These are phyloP conservation scores for Neoboletus brunneissimus DNA, from an alignment of 768 basidiomycete genomes.

Conservation along the genomic window DNA sequence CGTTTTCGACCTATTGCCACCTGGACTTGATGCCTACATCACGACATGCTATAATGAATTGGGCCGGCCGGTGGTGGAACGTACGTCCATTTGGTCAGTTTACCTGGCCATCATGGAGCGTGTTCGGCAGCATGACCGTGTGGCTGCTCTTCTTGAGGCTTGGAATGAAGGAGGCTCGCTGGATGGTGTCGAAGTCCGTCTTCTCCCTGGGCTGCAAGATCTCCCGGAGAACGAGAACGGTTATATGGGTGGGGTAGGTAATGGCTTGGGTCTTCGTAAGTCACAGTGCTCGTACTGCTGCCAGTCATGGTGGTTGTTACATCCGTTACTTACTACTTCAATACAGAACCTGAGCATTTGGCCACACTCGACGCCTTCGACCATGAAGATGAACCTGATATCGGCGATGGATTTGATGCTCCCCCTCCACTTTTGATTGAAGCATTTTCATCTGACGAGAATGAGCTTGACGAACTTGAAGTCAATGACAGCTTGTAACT, in stretches of 20 bases:
- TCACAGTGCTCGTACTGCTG: no score
- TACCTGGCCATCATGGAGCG: neutral
- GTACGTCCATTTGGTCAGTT: no score
- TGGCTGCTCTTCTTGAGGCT: neutral
- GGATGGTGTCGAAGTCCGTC: neutral
- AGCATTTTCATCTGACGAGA: neutral
- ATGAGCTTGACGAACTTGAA: neutral
- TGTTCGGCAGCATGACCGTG: neutral
- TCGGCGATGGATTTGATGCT: neutral
- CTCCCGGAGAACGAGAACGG: neutral
- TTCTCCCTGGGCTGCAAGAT: neutral
- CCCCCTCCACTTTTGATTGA: neutral
- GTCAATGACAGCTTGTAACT: neutral
- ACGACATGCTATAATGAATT: neutral
- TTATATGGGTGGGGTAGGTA: neutral
- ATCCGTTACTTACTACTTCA: neutral
- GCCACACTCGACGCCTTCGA: neutral
- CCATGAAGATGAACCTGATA: neutral
- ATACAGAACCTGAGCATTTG: neutral
- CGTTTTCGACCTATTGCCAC: neutral
- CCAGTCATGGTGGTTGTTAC: no score
- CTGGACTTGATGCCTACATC: neutral
- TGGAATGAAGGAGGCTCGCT: neutral
- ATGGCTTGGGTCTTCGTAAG: neutral
- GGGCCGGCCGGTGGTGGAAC: neutral